phyloP scores from a whole-genome alignment of 768 basidiomycete species.

The Tylopilus cervinicoccineus region DNA sequence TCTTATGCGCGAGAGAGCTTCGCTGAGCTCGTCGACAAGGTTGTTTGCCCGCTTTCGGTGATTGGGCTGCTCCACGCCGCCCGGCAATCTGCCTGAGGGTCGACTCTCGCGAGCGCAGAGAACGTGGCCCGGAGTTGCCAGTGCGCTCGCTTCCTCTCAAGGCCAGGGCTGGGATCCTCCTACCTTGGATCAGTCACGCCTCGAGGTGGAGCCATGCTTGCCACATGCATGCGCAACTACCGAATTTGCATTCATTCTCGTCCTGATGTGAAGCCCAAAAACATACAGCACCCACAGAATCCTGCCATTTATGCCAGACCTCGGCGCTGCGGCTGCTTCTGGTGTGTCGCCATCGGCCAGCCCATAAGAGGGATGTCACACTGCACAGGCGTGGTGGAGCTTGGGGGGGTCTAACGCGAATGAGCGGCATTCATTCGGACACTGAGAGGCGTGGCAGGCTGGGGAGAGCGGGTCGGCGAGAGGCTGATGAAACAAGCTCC shows the following conservation, averaged over 20 bases:
- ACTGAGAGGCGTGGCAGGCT: slow-evolving; percentile 4
- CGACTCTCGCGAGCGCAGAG: slow-evolving; percentile 4
- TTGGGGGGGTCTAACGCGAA: slow-evolving; percentile 22
- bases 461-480: slow-evolving; percentile 10
- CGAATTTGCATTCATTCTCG: slow-evolving; percentile 31
- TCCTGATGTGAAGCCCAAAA: slow-evolving; percentile 18
- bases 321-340: slow-evolving; percentile 20
- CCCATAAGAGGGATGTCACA: slow-evolving; percentile 18
- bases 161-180: slow-evolving; percentile 29
- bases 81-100: slow-evolving; percentile 23
- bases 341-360: slow-evolving; percentile 8
- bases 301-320: slow-evolving; percentile 18
- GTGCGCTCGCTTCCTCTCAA: slow-evolving; percentile 5
- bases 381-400: slow-evolving; percentile 30
- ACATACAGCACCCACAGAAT: slow-evolving; percentile 24
- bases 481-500: slow-evolving; percentile 11
- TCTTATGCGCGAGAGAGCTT: slow-evolving; percentile 16
- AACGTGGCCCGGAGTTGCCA: slow-evolving; percentile 23
- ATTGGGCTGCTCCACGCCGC: slow-evolving; percentile 24
- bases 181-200: slow-evolving; percentile 32
- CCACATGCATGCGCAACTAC: slow-evolving; percentile 28
- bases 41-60: slow-evolving; percentile 25
- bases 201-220: slow-evolving; percentile 32
- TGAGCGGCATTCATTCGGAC: slow-evolving; percentile 19
- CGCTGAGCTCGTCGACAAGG: slow-evolving; percentile 30